Conservation (phyloP, 2,329 filamentous ascomycete species). For the Fonsecaea erecta region DNA sequence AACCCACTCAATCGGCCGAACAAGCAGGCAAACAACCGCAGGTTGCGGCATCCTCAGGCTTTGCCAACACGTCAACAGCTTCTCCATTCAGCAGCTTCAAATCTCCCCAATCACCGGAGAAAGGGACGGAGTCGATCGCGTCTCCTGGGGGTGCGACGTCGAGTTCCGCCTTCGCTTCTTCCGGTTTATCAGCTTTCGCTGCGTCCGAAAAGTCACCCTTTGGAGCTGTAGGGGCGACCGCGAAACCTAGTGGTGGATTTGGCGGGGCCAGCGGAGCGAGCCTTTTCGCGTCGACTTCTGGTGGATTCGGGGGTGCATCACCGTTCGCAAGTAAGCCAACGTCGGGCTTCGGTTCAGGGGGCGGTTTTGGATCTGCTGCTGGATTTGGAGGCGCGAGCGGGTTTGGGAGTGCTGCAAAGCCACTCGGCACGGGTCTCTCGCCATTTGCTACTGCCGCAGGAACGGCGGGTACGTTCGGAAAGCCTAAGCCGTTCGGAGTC, state of each 20-base stretch:
- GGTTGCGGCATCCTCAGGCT: constrained; percentile 40
- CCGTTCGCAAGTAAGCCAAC: constrained; percentile 41
- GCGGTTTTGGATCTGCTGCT: constrained; percentile 43
- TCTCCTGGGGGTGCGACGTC: constrained; percentile 53
- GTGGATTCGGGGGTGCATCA: constrained; percentile 38
- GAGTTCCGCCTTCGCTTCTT: constrained; percentile 67
- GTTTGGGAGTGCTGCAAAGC: constrained; percentile 48
- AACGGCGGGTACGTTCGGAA: constrained; percentile 49
- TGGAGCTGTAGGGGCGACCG: constrained; percentile 53
- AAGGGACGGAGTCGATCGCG: constrained; percentile 33
- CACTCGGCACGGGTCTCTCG: constrained; percentile 55
- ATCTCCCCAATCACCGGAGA: constrained; percentile 38
- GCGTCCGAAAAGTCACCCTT: constrained; percentile 67
- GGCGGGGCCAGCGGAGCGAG: constrained; percentile 25
- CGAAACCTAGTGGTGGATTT: constrained; percentile 44
- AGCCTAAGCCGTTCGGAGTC: constrained; percentile 66
- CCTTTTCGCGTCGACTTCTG: constrained; percentile 42
- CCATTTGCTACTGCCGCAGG: constrained; percentile 72
- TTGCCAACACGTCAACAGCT: constrained; percentile 48
- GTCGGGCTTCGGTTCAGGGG: constrained; percentile 47
- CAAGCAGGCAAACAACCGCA: constrained; percentile 10
- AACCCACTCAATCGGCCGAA: background rate
- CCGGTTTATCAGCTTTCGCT: constrained; percentile 70
- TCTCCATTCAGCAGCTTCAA: constrained; percentile 50
- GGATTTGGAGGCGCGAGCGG: constrained; percentile 45